Percentiles rank a stretch among this genome's conserved stretches.
Evolutionary conservation across 441 rosid genomes (phyloP).

Genomic region (Omphalea diandra): DNA sequence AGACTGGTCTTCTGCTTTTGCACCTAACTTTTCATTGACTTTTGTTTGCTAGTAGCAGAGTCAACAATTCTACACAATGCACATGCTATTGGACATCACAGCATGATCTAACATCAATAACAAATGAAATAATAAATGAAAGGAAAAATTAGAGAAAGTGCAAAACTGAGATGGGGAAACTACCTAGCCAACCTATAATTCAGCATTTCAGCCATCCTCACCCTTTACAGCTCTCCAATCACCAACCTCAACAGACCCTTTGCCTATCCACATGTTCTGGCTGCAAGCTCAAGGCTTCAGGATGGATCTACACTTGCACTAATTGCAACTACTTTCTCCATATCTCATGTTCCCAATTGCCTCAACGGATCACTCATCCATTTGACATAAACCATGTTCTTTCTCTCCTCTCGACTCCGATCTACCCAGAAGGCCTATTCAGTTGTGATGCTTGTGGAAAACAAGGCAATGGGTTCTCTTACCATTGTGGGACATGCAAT

Average conservation of each 20-base stretch:
- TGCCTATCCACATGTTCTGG: neutral
- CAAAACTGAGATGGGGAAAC: neutral
- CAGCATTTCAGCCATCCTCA: neutral
- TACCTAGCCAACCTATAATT: neutral
- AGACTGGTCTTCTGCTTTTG: no score
- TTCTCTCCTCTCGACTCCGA: slow-evolving; percentile 28
- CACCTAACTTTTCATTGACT: no score
- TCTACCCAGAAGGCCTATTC: slow-evolving; percentile 31
- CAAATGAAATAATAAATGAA: no score
- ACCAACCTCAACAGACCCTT: neutral
- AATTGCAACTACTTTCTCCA: neutral
- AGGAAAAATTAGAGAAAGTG: neutral
- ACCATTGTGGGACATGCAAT: slow-evolving; percentile 36
- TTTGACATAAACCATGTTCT: slow-evolving; percentile 37
- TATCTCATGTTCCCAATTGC: slow-evolving; percentile 10
- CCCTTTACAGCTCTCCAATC: neutral
- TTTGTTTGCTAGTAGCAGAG: no score
- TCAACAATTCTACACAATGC: no score
- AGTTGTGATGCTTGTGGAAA: slow-evolving; percentile 37
- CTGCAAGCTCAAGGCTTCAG: neutral
- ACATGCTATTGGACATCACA: no score
- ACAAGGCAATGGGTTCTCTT: slow-evolving; percentile 47
- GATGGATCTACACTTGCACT: neutral
- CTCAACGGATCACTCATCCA: slow-evolving; percentile 43
- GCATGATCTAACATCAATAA: no score